Evolutionary conservation across 305 asterid species (phyloP), one percentile per base, ranked within the genome.

Genomic region (Fraxinus baroniana): DNA sequence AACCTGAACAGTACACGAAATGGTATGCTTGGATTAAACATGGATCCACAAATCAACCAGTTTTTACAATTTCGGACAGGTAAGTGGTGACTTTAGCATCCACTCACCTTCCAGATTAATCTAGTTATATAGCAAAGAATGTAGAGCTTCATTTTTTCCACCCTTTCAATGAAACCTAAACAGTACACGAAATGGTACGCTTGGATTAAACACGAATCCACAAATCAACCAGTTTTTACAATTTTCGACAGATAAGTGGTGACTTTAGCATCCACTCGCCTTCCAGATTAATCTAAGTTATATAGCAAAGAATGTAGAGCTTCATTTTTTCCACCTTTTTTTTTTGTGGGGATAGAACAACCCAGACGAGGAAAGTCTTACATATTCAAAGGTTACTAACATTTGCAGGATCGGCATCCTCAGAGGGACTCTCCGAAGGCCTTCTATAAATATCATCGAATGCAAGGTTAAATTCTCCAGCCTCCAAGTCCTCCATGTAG

Each of bases 381-480:
- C 78, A 80, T 18, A 60, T 79, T 77, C 81, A 76, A 33, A 83
- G 79, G 74, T 72, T 60, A 36, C 12, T 74, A 39, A 86, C 82
- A 89, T 86, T 83, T 32, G 84, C 78, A 74, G 88, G 91, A 81
- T 90, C 93, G 9, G 81, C 79, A 60, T 78, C 79, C 13, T 66
- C 84, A 0, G 79, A 41, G 17, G 84, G 81, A 68, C 82, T 64
- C 13, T 62, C 90, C 1, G 93, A 83, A 18, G 83, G 88, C 70
- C 85, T 86, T 78, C 86, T 39, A 64, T 90, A 92, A 26, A 91
- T 90, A 83, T 90, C 98, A 78, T 85, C 99, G 78, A 95, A 95
- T 0, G 97, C 97, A 62, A 92, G 94, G 66, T 91, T 85, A 82
- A 94, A 92, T 74, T 88, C 95, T 72, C 88, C 95, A n/a, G 87